A percentile compares a stretch with the other conserved stretches of the same genome.
Evolutionary conservation across 1,284 basidiomycete species (phyloP).

Genomic region (Hypsizygus ulmarius): DNA sequence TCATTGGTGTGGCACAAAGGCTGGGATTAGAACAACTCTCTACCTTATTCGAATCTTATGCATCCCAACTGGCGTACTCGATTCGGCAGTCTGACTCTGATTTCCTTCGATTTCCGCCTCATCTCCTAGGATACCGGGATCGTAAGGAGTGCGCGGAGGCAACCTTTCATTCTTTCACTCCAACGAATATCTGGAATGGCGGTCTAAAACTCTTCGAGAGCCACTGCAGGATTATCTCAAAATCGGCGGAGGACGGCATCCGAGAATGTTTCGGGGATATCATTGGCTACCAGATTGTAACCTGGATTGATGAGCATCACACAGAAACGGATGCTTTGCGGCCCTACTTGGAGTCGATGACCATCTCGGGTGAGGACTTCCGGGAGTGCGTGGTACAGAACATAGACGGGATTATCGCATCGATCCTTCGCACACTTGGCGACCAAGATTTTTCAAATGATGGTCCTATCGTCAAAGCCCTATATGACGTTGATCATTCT

Average conservation of each 20-base stretch:
- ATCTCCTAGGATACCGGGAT: conserved; percentile 69
- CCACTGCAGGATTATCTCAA: conserved; percentile 66
- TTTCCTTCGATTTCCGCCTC: conserved; percentile 65
- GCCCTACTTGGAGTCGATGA: conserved; percentile 36
- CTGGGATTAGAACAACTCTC: conserved; percentile 70
- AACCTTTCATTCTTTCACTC: conserved; percentile 61
- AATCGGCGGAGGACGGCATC: conserved; percentile 50
- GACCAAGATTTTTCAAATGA: conserved; percentile 50
- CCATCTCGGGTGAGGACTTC: conserved; percentile 34
- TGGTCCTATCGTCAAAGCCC: conserved; percentile 46
- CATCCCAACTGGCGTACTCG: conserved; percentile 72
- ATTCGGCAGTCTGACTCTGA: conserved; percentile 51
- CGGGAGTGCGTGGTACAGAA: conserved; percentile 39
- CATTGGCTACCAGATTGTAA: conserved; percentile 59
- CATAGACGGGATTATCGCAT: conserved; percentile 53
- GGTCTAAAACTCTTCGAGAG: conserved; percentile 52
- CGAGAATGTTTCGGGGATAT: conserved; percentile 70
- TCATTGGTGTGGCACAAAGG: conserved; percentile 60
- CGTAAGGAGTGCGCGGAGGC: conserved; percentile 58
- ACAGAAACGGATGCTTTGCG: conserved; percentile 31
- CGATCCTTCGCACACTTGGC: conserved; percentile 56
- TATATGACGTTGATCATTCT: conserved; percentile 35
- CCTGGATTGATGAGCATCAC: conserved; percentile 37
- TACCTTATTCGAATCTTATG: conserved; percentile 77
- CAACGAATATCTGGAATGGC: conserved; percentile 52